Conservation (phyloP, 2,329 filamentous ascomycete species). For the Trichoderma hamatum region DNA sequence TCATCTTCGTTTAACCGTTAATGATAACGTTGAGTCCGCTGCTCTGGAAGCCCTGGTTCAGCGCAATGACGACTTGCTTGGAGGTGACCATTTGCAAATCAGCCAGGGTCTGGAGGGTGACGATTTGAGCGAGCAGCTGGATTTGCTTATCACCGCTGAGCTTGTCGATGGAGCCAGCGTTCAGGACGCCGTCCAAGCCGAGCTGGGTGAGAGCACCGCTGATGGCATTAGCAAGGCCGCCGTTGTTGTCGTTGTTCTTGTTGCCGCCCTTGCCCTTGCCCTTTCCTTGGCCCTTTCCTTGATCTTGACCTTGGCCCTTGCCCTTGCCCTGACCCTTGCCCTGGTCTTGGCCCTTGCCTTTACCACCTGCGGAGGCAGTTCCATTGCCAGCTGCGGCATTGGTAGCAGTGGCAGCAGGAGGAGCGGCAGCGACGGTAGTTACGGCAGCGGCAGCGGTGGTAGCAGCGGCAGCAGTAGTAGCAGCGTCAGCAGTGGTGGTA, state of each 20-base stretch:
- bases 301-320: conserved; percentile 4
- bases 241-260: conserved; percentile 30
- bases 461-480: not conserved
- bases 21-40: conserved; percentile 29
- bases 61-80: conserved; percentile 32
- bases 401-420: not conserved
- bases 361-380: conserved; percentile 17
- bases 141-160: conserved; percentile 37
- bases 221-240: conserved; percentile 31
- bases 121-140: conserved; percentile 34
- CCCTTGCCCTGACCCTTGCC: conserved; percentile 23
- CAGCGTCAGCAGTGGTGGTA: not conserved
- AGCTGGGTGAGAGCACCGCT: conserved; percentile 36
- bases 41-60: conserved; percentile 33
- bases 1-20: not conserved
- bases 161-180: conserved; percentile 34
- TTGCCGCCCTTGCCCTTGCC: conserved; percentile 4
- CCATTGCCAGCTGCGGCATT: not conserved
- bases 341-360: not conserved
- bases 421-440: not conserved
- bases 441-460: not conserved
- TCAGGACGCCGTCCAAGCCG: conserved; percentile 35
- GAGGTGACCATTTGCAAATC: conserved; percentile 33
- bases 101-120: conserved; percentile 35
- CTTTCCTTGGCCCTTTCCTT: conserved; percentile 25